Evolutionary conservation across 495 filamentous ascomycete genomes (phyloP), one percentile per base, ranked within the genome.

Genomic region (Trichoderma asperelloides): DNA sequence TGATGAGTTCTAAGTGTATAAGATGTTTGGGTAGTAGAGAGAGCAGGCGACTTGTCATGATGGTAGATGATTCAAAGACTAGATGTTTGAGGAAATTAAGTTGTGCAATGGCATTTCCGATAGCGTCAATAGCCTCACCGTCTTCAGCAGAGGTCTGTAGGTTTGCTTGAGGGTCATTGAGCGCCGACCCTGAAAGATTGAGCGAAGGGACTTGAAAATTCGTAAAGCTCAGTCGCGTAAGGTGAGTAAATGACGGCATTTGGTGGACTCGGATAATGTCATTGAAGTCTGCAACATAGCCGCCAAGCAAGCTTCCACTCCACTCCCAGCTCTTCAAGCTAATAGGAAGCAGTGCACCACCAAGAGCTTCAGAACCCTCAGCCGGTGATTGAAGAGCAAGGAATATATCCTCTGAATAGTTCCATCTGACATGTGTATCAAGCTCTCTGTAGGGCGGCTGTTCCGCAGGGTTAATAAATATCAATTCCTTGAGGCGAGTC

Each of bases 281-380:
- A 15, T 64, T 66, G 28, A 81, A 66, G 7, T 80, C 74, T 0
- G 77, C 74, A 13, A 89, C 72, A 47, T 84, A 72, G 37, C 79
- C 76, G 11, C 84, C 80, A 68, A 84, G 80, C 60, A 90, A 79
- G n/a, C 87, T 83, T 41, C 84, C 76, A 70, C 90, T 93, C 92
- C 93, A 96, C 40, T 86, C 86, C 89, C 90, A 97, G 65, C 82
- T 86, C 39, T 77, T 80, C 37, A 96, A 83, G 43, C 73, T 73
- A 13, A 82, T 75, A 2, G 33, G 43, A 15, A 40, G 7, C 3
- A 21, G 11, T 25, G 15, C 2, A 21, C 55, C 57, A 1, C 30
- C 45, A 8, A 67, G 70, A 64, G 51, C 12, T 47, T 74, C 71
- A 23, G 67, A 51, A 8, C 79, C 76, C 43, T 72, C 77, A 25